Conservation (phyloP, 768 basidiomycete genomes). For the Suillus americanus region DNA sequence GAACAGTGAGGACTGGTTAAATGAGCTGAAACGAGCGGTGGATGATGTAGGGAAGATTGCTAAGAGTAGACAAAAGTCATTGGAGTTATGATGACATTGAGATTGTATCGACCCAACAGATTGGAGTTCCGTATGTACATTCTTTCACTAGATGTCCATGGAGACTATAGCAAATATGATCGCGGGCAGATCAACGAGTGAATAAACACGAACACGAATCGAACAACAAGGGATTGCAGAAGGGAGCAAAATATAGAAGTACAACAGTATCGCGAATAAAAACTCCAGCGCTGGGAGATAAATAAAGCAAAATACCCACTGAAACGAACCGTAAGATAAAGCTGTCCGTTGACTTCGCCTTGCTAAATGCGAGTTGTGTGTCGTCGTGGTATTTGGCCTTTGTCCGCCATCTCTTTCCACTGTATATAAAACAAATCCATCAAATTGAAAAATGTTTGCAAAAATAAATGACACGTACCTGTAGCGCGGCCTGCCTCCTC, state of each 20-base stretch:
- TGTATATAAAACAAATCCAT: slow-evolving; percentile 17
- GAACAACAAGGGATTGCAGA: not conserved
- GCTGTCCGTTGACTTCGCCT: slow-evolving; percentile 5
- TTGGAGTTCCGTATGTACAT: not conserved
- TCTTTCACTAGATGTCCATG: not conserved
- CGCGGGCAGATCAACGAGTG: not conserved
- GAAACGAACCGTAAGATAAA: slow-evolving; percentile 20
- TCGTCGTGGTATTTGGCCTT: slow-evolving; percentile 22
- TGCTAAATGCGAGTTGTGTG: slow-evolving; percentile 11
- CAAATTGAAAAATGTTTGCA: slow-evolving; percentile 6
- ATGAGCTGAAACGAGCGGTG: slow-evolving; percentile 73
- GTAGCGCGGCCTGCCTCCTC: slow-evolving; percentile 49
- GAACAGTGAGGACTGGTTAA: slow-evolving; percentile 52
- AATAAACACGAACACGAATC: slow-evolving; percentile 1
- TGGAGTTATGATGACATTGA: not conserved
- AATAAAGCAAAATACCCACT: slow-evolving; percentile 23
- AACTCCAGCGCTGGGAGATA: slow-evolving; percentile 23
- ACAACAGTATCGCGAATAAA: slow-evolving; percentile 29
- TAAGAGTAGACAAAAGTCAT: slow-evolving; percentile 55
- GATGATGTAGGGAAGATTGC: slow-evolving; percentile 76
- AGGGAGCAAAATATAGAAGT: slow-evolving; percentile 12
- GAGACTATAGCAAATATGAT: not conserved
- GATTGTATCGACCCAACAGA: not conserved
- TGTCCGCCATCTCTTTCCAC: slow-evolving; percentile 30
- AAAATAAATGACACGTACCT: slow-evolving; percentile 36